These are phyloP conservation scores for Syzygium malaccense DNA, from an alignment of 441 rosid genomes.

Conservation along the genomic window DNA sequence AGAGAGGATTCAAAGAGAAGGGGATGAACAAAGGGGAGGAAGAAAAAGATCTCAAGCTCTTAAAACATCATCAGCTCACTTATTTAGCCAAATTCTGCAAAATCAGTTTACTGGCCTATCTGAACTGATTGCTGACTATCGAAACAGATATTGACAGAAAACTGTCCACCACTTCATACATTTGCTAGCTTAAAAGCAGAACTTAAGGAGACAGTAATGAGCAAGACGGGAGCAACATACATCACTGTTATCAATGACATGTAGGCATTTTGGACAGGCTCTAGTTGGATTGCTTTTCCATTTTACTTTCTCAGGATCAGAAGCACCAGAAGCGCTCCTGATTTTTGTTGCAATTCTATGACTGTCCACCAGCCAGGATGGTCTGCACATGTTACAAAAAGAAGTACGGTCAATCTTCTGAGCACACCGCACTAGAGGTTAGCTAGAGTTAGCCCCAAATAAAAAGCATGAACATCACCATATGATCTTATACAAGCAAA, in stretches of 20 bases:
- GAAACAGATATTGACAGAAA: not conserved
- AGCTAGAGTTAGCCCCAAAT: not conserved
- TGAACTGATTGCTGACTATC: not conserved
- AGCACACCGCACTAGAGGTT: not conserved
- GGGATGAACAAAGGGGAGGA: not conserved
- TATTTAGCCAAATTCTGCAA: not conserved
- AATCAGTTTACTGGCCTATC: not conserved
- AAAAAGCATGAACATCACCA: not conserved
- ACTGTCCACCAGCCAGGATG: constrained; percentile 82
- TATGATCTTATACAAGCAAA: not conserved
- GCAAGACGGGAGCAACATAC: constrained; percentile 26
- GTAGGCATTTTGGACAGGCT: constrained; percentile 75
- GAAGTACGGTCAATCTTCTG: not conserved
- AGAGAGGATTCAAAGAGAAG: not conserved
- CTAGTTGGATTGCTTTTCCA: constrained; percentile 82
- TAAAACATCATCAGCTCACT: not conserved
- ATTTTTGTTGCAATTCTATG: constrained; percentile 79
- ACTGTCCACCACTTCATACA: not conserved
- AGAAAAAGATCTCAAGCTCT: not conserved
- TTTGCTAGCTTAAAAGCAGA: not conserved
- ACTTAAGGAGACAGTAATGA: not conserved
- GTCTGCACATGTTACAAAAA: constrained; percentile 23
- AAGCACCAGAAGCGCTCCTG: constrained; percentile 53
- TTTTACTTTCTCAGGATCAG: constrained; percentile 36
- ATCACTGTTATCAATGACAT: constrained; percentile 78